phyloP scores from a whole-genome alignment of 2,329 filamentous ascomycete genomes.

The Hawksworthiomyces lignivorus region DNA sequence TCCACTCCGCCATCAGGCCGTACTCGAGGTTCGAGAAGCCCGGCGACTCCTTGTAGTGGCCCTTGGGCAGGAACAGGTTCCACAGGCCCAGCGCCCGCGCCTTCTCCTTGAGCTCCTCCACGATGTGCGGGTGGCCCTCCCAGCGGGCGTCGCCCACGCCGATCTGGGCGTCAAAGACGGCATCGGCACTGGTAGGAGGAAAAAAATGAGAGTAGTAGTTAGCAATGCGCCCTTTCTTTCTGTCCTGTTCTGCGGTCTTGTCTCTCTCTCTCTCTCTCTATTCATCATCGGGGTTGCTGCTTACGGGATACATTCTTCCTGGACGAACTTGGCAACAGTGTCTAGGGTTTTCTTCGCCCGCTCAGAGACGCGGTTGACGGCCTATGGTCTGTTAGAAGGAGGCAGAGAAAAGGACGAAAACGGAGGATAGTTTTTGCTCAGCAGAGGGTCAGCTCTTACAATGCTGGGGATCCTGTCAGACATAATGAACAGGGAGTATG shows the following conservation, averaged over 20 bases:
- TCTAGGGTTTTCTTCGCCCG: conserved; percentile 78
- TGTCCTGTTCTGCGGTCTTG: background rate
- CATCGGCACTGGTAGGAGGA: conserved; percentile 63
- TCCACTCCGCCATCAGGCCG: conserved; percentile 91
- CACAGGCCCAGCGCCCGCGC: conserved; percentile 79
- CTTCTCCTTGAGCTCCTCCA: conserved; percentile 84
- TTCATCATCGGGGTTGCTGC: conserved; percentile 18
- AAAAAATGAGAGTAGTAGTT: too few relatives aligned
- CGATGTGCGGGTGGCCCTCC: conserved; percentile 67
- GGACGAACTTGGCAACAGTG: conserved; percentile 87
- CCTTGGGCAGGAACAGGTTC: conserved; percentile 97
- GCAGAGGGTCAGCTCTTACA: too few relatives aligned
- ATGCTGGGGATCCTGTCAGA: conserved; percentile 39
- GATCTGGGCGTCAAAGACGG: conserved; percentile 71
- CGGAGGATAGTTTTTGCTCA: conserved; percentile 3
- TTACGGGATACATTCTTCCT: conserved; percentile 85
- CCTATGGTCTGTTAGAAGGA: conserved; percentile 15
- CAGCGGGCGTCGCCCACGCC: conserved; percentile 71
- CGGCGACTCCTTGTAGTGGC: conserved; percentile 90
- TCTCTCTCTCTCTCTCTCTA: background rate
- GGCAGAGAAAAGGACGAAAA: background rate
- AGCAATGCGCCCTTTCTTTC: too few relatives aligned
- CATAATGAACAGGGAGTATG: too few relatives aligned
- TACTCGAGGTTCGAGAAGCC: conserved; percentile 96
- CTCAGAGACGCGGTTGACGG: conserved; percentile 62